A percentile compares a stretch with the other conserved stretches of the same genome.
Conservation (phyloP, 2,329 filamentous ascomycete species). For the Berkeleyomyces rouxiae region DNA sequence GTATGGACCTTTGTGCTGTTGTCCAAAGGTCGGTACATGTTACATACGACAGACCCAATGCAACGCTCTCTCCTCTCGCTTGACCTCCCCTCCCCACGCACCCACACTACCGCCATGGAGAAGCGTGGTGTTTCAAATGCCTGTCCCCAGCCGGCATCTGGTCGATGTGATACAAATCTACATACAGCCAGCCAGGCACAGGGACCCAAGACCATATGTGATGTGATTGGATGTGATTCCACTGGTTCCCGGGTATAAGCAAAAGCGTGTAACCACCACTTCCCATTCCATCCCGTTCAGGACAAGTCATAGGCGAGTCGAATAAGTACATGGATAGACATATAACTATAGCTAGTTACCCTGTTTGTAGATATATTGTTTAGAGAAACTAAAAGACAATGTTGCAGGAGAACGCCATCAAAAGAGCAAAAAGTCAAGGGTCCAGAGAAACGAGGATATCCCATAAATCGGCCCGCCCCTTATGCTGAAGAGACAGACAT, state of each 20-base stretch:
- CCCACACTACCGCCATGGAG: background rate
- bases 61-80: background rate
- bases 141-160: background rate
- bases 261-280: no score
- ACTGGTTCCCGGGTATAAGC: no score
- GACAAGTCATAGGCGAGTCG: background rate
- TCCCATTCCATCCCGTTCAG: no score
- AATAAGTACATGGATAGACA: background rate
- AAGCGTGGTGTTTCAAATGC: background rate
- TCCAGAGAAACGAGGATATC: background rate
- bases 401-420: background rate
- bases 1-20: slow-evolving; percentile 1
- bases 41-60: background rate
- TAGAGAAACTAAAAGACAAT: background rate
- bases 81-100: background rate
- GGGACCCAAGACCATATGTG: background rate
- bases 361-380: slow-evolving; percentile 1
- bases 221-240: background rate
- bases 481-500: background rate
- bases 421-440: background rate
- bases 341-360: background rate
- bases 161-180: background rate
- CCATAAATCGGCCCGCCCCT: background rate
- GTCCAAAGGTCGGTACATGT: background rate
- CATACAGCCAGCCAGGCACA: background rate